phyloP scores from a whole-genome alignment of 768 basidiomycete genomes.

The Boletus subparvulus region DNA sequence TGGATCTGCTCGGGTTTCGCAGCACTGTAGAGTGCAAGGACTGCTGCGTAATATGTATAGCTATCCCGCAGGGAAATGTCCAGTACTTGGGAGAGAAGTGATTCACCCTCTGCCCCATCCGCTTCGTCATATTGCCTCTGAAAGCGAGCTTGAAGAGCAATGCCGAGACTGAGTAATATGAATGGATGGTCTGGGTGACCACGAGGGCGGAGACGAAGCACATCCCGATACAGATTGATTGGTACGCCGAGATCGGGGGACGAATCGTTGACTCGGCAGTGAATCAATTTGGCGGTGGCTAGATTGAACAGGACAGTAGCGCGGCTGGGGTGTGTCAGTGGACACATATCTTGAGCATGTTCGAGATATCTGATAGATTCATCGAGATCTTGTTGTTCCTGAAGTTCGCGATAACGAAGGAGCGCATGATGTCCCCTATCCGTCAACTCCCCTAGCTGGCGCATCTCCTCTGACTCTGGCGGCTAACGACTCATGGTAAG shows the following conservation, averaged over 20 bases:
- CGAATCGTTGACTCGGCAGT: background rate
- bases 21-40: background rate
- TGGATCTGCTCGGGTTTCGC: background rate
- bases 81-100: background rate
- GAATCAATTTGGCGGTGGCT: background rate
- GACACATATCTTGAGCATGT: conserved; percentile 10
- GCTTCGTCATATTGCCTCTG: background rate
- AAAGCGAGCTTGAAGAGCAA: conserved; percentile 8
- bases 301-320: conserved; percentile 10
- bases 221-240: background rate
- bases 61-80: background rate
- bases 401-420: background rate
- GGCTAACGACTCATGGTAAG: background rate
- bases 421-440: background rate
- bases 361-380: conserved; percentile 16
- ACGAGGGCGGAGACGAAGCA: conserved; percentile 3
- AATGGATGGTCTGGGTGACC: conserved; percentile 1
- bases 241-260: background rate
- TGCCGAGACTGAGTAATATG: background rate
- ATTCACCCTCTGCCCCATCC: conserved; percentile 9
- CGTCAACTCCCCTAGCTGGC: background rate
- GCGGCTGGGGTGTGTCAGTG: conserved; percentile 14
- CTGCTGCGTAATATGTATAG: background rate
- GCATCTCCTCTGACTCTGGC: background rate
- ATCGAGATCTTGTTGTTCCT: conserved; percentile 9